Evolutionary conservation across 371 early-diverging fungal genomes (phyloP).

Genomic region (Entomophthora muscae): DNA sequence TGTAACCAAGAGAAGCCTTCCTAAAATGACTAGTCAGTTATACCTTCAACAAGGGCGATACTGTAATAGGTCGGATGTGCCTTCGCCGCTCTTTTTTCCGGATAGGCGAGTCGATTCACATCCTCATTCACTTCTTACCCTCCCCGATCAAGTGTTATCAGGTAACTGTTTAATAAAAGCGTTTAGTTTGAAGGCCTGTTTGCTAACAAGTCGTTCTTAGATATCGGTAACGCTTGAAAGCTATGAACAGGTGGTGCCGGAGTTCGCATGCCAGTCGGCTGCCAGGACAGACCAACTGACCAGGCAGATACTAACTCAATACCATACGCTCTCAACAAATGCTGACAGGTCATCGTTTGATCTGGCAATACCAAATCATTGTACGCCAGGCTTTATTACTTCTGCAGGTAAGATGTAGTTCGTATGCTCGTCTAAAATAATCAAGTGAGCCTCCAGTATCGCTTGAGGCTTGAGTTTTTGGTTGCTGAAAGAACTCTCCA

Average conservation of each 20-base stretch:
- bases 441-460: background rate
- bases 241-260: background rate
- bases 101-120: background rate
- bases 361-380: background rate
- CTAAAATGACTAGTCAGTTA: background rate
- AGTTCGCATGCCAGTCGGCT: background rate
- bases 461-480: conserved; percentile 2
- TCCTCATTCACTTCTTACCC: background rate
- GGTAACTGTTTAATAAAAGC: background rate
- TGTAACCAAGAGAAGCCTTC: background rate
- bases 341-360: background rate
- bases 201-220: background rate
- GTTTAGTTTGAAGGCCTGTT: background rate
- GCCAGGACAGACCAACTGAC: background rate
- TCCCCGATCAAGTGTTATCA: conserved; percentile 6
- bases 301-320: background rate
- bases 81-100: background rate
- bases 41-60: conserved; percentile 3
- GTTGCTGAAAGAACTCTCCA: background rate
- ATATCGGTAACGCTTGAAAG: background rate
- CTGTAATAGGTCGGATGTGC: background rate
- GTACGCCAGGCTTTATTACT: background rate
- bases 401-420: background rate
- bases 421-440: background rate
- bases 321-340: background rate